Evolutionary conservation across 805 yeast species (phyloP), one percentile per base, ranked within the genome.

Genomic region (Wickerhamomyces xylosicus): DNA sequence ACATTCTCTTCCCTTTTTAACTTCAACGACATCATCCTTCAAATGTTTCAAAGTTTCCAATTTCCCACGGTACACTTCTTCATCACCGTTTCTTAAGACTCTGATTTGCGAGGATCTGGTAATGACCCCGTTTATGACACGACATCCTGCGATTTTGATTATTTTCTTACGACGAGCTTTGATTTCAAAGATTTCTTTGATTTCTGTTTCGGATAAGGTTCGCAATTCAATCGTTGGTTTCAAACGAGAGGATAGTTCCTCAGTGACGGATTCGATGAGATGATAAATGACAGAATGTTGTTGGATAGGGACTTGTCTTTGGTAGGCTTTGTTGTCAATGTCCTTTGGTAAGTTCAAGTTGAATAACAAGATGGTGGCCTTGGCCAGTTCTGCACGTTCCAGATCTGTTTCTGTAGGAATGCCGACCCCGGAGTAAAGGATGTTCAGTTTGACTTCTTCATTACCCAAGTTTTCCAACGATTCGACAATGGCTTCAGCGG

Each of bases 401-500:
- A 84, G 50, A 56, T 83, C 94, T 10, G 70, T 63, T 33, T 78
- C 85, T 1, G 76, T 73, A 11, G 85, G 81, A 0, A 75, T 56
- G 5, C 97, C 97, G 6, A 89, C 95, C 19, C 79, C 87, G 29
- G 79, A 71, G 34, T 72, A 72, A 3, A 92, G 59, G 2, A 90
- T 77, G n/a, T 67, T 59, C 4, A 87, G 74, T 43, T 67, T 65
- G 6, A 90, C 90, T 53, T 85, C 94, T 2, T 82, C 84, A 56
- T 90, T 89, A 6, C 97, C 97, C n/a, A 92, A 61, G 11, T 79
- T 78, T 42, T 70, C 68, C 36, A 92, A 75, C 48, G 90, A 77
- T 56, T 89, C 96, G 31, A 66, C 71, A 27, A 92, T 83, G 2
- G 98, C 98, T 56, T 92, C 98, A 0, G 85, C 83, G 1, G 97